Conservation (phyloP, 371 early-diverging fungal species). For the Rhizopus microsporus region DNA sequence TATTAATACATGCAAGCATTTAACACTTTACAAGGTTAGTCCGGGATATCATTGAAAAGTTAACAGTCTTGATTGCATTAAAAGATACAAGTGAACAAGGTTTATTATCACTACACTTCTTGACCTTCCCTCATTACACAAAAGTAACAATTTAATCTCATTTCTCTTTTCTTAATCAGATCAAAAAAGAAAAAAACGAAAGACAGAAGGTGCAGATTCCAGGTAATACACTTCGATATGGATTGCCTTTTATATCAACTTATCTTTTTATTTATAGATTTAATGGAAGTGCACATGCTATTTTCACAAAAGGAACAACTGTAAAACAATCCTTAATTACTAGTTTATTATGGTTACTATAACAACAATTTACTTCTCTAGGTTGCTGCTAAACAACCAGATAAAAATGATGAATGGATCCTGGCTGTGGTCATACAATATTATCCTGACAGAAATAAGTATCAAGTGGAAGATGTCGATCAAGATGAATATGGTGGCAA, state of each 20-base stretch:
- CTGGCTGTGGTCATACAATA: conserved; percentile 67
- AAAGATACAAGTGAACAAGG: conserved; percentile 49
- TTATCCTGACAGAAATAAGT: conserved; percentile 65
- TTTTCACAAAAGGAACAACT: conserved; percentile 43
- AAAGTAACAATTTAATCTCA: conserved; percentile 11
- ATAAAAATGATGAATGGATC: conserved; percentile 75
- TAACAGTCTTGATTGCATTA: conserved; percentile 53
- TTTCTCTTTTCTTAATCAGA: conserved; percentile 25
- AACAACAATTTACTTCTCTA: conserved; percentile 9
- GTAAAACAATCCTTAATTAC: conserved; percentile 16
- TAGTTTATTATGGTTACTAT: not conserved
- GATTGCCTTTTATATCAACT: not conserved
- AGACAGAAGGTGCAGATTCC: conserved; percentile 55
- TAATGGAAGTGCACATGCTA: conserved; percentile 19
- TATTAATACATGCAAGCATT: not conserved
- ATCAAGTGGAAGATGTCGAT: conserved; percentile 77
- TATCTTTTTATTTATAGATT: conserved; percentile 1
- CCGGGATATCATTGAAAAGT: conserved; percentile 54
- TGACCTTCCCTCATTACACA: conserved; percentile 5
- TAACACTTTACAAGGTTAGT: conserved; percentile 37
- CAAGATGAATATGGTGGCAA: conserved; percentile 63
- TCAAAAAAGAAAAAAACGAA: conserved; percentile 64
- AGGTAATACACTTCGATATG: conserved; percentile 8
- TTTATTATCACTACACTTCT: not conserved
- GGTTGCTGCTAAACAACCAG: conserved; percentile 66